Percentiles rank a stretch among this genome's conserved stretches.
Conservation (phyloP, 768 basidiomycete genomes). For the Dacryopinax spathularia region DNA sequence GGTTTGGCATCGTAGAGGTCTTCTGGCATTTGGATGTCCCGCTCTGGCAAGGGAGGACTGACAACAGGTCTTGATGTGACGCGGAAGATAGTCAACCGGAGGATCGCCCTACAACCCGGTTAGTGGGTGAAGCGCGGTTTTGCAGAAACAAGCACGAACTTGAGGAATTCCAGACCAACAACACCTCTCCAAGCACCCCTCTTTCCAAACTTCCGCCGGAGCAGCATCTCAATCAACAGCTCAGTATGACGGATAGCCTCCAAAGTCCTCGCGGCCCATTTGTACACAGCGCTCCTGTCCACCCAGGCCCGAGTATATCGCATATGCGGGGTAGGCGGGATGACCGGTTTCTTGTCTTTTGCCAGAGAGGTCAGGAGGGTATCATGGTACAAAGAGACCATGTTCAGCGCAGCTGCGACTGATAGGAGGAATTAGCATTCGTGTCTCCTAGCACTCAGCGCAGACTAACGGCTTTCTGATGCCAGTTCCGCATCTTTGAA, state of each 20-base stretch:
- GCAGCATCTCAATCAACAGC: slow-evolving; percentile 78
- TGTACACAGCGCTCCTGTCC: slow-evolving; percentile 53
- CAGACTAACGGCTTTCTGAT: slow-evolving; percentile 75
- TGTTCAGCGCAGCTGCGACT: slow-evolving; percentile 82
- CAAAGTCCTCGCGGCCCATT: slow-evolving; percentile 60
- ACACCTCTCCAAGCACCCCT: slow-evolving; percentile 62
- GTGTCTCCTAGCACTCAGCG: too few relatives aligned
- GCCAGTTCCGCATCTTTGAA: slow-evolving; percentile 96
- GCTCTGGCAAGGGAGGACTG: slow-evolving; percentile 67
- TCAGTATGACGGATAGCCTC: slow-evolving; percentile 69
- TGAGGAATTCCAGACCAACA: slow-evolving; percentile 62
- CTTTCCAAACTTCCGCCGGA: slow-evolving; percentile 53
- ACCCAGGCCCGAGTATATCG: slow-evolving; percentile 85
- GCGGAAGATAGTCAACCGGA: slow-evolving; percentile 59
- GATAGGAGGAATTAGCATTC: slow-evolving; percentile 11
- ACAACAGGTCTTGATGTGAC: slow-evolving; percentile 66
- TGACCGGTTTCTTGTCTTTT: slow-evolving; percentile 56
- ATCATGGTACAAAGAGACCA: slow-evolving; percentile 89
- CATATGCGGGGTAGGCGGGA: slow-evolving; percentile 63
- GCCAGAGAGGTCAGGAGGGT: slow-evolving; percentile 63
- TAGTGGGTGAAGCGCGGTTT: slow-evolving; percentile 5
- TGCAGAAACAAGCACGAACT: slow-evolving; percentile 39
- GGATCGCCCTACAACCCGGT: slow-evolving; percentile 39
- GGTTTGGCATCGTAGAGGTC: slow-evolving; percentile 39
- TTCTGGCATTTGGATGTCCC: slow-evolving; percentile 38